These are phyloP conservation scores for Gentiana dahurica DNA, from an alignment of 257 asterid species.

Conservation along the genomic window DNA sequence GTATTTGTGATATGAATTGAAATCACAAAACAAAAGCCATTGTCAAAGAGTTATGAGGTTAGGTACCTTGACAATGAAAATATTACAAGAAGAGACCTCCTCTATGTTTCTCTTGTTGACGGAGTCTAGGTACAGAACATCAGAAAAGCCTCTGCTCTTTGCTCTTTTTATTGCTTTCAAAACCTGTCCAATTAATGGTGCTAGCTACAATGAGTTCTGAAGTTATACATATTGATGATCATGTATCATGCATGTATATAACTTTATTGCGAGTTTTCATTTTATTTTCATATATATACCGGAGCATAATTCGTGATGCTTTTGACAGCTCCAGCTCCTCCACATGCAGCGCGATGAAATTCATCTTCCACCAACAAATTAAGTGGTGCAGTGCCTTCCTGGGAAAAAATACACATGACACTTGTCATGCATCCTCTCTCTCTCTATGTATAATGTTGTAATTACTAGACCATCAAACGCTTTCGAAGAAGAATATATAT, in stretches of 20 bases:
- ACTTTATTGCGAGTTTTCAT: background rate
- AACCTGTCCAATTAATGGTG: constrained; percentile 25
- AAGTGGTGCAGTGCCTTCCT: constrained; percentile 48
- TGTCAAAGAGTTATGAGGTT: background rate
- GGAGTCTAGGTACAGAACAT: constrained; percentile 60
- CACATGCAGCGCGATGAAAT: constrained; percentile 57
- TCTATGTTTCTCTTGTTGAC: constrained; percentile 44
- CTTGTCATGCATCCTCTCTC: too few relatives aligned
- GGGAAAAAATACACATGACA: background rate
- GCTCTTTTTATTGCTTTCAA: constrained; percentile 47
- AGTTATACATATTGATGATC: too few relatives aligned
- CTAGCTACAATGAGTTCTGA: background rate
- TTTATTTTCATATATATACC: constrained; percentile 18
- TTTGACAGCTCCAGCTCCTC: constrained; percentile 75
- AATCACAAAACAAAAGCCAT: too few relatives aligned
- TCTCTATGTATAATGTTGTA: background rate
- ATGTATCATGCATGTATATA: background rate
- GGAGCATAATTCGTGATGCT: constrained; percentile 81
- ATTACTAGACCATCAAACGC: background rate
- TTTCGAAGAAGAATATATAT: background rate
- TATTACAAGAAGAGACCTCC: constrained; percentile 67
- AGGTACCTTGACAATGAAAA: constrained; percentile 53
- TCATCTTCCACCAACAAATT: constrained; percentile 55
- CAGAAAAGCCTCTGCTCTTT: constrained; percentile 53
- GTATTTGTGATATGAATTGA: too few relatives aligned